phyloP scores from a whole-genome alignment of 495 filamentous ascomycete species.

The Mytilinidion resinicola region DNA sequence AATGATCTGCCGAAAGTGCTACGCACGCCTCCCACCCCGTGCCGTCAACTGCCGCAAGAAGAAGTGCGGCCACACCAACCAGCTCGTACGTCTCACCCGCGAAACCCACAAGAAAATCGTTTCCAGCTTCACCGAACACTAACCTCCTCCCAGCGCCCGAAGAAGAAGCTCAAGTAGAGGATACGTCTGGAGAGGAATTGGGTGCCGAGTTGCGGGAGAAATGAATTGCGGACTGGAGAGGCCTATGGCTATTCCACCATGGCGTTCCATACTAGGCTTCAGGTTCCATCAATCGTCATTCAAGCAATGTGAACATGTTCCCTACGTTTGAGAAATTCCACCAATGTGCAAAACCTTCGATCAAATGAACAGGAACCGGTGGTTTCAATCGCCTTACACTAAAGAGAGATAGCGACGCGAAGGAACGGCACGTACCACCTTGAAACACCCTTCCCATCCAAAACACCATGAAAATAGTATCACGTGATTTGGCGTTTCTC shows the following conservation, averaged over 20 bases:
- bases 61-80: conserved; percentile 99
- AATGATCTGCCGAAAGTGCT: conserved; percentile 99
- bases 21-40: conserved; percentile 94
- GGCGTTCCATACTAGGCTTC: not conserved
- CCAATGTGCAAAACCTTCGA: too few species aligned
- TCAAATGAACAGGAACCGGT: too few species aligned
- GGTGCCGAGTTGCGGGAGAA: not conserved
- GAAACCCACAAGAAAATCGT: too few species aligned
- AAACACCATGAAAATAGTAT: not conserved
- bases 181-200: conserved; percentile 32
- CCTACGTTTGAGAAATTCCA: too few species aligned
- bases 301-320: too few species aligned
- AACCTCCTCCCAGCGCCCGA: conserved; percentile 55
- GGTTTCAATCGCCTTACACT: too few species aligned
- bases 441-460: too few species aligned
- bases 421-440: too few species aligned
- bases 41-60: conserved; percentile 75
- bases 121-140: too few species aligned
- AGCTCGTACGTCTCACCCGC: conserved; percentile 48
- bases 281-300: not conserved
- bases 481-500: not conserved
- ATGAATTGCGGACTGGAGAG: not conserved
- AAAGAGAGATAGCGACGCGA: too few species aligned
- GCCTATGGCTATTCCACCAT: not conserved
- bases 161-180: conserved; percentile 99